Evolutionary conservation across 192 early-diverging fungal genomes (phyloP).

Genomic region (Coemansia sp.): DNA sequence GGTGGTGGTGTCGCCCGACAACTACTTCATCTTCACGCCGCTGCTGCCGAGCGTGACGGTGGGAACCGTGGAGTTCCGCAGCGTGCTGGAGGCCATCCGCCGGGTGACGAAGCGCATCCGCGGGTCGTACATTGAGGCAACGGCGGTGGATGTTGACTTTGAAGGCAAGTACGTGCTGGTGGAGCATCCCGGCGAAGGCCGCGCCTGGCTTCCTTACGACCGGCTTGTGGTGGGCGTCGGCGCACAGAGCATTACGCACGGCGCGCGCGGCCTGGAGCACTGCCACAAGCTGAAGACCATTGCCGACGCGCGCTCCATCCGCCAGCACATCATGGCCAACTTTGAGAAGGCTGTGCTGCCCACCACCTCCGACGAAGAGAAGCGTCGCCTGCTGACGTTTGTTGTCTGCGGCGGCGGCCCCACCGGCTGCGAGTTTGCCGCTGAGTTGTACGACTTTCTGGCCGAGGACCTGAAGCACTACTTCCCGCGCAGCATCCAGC

Average conservation of each 20-base stretch:
- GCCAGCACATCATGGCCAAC: constrained; percentile 75
- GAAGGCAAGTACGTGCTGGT: constrained; percentile 76
- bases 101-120: constrained; percentile 82
- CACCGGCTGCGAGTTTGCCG: constrained; percentile 76
- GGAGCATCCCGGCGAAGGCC: constrained; percentile 63
- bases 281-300: constrained; percentile 84
- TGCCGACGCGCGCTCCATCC: constrained; percentile 76
- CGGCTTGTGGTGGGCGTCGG: constrained; percentile 82
- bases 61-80: constrained; percentile 86
- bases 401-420: constrained; percentile 87
- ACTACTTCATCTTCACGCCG: constrained; percentile 88
- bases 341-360: constrained; percentile 79
- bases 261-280: constrained; percentile 79
- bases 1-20: constrained; percentile 73
- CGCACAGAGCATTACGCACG: constrained; percentile 79
- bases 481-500: constrained; percentile 72
- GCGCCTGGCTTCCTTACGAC: constrained; percentile 67
- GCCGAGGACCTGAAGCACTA: constrained; percentile 74
- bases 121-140: constrained; percentile 82
- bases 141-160: constrained; percentile 81
- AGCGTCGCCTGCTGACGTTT: constrained; percentile 72
- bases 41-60: constrained; percentile 77
- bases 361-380: constrained; percentile 61
- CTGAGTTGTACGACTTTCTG: constrained; percentile 81
- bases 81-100: constrained; percentile 84